Evolutionary conservation across 495 filamentous ascomycete genomes (phyloP).

Genomic region (Lophium mytilinum): DNA sequence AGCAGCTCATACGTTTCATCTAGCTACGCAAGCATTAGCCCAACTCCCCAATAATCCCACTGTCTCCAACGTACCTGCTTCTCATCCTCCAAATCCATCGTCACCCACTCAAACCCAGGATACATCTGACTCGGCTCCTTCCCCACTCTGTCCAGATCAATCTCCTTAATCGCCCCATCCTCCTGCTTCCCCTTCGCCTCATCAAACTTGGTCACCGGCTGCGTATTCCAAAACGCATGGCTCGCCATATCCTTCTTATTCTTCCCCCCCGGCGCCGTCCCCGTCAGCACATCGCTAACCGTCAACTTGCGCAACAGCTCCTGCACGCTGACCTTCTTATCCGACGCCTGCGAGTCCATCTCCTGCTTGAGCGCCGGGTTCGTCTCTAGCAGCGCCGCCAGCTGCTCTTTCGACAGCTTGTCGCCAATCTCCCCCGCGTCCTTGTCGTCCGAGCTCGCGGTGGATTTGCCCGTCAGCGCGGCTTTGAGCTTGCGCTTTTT

Average conservation of each 20-base stretch:
- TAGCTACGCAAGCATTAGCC: conserved; percentile 34
- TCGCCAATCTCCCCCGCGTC: conserved; percentile 5
- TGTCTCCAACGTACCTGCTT: conserved; percentile 42
- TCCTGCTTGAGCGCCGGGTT: conserved; percentile 57
- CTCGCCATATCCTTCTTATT: conserved; percentile 91
- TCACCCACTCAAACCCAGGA: conserved; percentile 87
- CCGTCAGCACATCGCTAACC: conserved; percentile 73
- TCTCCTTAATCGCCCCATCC: conserved; percentile 59
- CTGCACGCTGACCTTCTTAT: conserved; percentile 25
- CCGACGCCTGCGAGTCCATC: conserved; percentile 31
- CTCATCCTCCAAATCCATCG: conserved; percentile 70
- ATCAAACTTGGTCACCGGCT: conserved; percentile 78
- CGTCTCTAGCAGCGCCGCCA: conserved; percentile 42
- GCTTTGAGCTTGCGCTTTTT: conserved; percentile 40
- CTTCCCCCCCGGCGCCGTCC: conserved; percentile 64
- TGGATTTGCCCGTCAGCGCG: conserved; percentile 17
- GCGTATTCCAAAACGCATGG: conserved; percentile 98
- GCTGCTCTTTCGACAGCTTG: conserved; percentile 28
- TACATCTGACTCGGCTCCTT: conserved; percentile 58
- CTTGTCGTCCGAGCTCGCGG: not conserved
- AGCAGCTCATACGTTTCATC: conserved; percentile 83
- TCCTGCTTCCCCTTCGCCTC: conserved; percentile 24
- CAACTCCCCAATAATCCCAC: conserved; percentile 19
- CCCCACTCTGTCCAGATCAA: conserved; percentile 65
- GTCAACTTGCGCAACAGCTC: conserved; percentile 65